phyloP scores from a whole-genome alignment of 2,329 filamentous ascomycete species.

The Diaporthe sp. region DNA sequence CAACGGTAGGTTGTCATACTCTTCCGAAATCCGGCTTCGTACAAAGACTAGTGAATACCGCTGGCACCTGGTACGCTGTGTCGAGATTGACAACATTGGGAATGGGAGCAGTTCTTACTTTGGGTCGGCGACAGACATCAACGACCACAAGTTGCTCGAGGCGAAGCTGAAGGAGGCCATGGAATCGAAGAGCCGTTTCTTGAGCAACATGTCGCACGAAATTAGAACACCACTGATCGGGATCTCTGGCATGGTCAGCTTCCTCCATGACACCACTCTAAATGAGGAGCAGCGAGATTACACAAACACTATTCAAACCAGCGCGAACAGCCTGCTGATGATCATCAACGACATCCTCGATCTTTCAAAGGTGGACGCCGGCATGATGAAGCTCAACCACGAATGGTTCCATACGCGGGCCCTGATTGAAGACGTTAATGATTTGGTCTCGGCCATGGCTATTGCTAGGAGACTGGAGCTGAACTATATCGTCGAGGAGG shows the following conservation, averaged over 20 bases:
- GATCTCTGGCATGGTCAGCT: constrained; percentile 96
- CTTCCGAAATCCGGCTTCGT: constrained; percentile 86
- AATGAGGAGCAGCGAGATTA: constrained; percentile 94
- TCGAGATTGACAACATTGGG: constrained; percentile 84
- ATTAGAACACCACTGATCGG: constrained; percentile 95
- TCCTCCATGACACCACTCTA: constrained; percentile 88
- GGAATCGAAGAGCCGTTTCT: constrained; percentile 95
- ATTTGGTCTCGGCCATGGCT: constrained; percentile 92
- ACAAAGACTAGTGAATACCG: constrained; percentile 90
- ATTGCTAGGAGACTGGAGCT: constrained; percentile 95
- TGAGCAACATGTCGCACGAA: constrained; percentile 99
- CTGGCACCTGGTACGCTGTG: constrained; percentile 93
- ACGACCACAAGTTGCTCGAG: constrained; percentile 94
- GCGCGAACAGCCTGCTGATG: constrained; percentile 90
- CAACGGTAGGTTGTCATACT: constrained; percentile 86
- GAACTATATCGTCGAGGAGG: constrained; percentile 91
- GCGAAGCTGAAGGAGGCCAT: constrained; percentile 95
- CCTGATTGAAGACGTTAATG: constrained; percentile 95
- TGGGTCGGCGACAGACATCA: constrained; percentile 97
- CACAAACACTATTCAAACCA: constrained; percentile 95
- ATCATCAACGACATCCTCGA: constrained; percentile 98
- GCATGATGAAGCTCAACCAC: constrained; percentile 94
- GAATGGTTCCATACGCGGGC: constrained; percentile 96
- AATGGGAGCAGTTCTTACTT: constrained; percentile 92
- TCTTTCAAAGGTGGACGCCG: constrained; percentile 93